Evolutionary conservation across 2,329 filamentous ascomycete genomes (phyloP).

Genomic region (Huntiella omanensis): DNA sequence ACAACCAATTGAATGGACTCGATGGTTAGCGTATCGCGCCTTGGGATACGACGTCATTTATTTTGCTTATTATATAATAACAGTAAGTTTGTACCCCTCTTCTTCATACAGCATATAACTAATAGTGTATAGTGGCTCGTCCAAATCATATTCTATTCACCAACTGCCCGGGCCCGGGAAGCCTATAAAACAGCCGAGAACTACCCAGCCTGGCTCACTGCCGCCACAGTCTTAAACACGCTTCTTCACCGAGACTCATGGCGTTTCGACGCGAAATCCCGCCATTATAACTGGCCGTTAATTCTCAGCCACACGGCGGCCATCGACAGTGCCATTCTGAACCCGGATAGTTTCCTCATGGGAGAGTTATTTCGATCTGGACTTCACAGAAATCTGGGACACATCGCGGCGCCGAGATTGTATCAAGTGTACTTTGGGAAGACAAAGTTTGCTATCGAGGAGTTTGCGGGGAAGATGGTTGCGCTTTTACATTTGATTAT

Average conservation of each 20-base stretch:
- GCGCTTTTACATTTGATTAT: constrained; percentile 63
- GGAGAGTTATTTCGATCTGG: constrained; percentile 67
- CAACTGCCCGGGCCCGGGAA: background rate
- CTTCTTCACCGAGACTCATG: constrained; percentile 65
- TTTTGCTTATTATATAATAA: background rate
- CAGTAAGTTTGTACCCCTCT: background rate
- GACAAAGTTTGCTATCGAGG: constrained; percentile 78
- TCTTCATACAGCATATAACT: background rate
- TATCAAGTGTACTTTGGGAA: constrained; percentile 76
- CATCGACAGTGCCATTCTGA: constrained; percentile 48
- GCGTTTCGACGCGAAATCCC: constrained; percentile 65
- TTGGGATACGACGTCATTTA: constrained; percentile 8
- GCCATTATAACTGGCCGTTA: constrained; percentile 70
- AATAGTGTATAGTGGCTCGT: constrained; percentile 5
- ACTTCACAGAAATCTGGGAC: constrained; percentile 63
- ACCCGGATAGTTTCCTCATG: constrained; percentile 53
- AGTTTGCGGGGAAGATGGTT: constrained; percentile 75
- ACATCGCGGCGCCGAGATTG: constrained; percentile 63
- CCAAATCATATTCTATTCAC: constrained; percentile 7
- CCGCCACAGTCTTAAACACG: constrained; percentile 68
- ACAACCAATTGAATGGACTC: background rate
- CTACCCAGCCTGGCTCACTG: constrained; percentile 74
- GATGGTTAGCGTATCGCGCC: background rate
- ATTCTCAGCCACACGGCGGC: constrained; percentile 60
- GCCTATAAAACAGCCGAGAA: constrained; percentile 33